Conservation (phyloP, 2,329 filamentous ascomycete genomes). For the Ophiocordyceps unilateralis region DNA sequence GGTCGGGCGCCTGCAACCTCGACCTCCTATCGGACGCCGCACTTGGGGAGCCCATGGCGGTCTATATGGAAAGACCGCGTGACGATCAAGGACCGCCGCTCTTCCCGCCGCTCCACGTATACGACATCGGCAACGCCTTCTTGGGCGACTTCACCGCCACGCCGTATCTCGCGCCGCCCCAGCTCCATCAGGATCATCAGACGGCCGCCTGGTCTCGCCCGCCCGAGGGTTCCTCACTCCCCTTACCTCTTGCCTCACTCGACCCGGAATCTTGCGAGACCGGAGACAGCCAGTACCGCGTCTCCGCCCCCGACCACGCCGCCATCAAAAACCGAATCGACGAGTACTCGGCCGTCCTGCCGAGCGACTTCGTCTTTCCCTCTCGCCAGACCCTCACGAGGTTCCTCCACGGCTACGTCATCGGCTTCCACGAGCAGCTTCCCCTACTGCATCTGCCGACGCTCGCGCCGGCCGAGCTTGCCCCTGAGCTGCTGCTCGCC, state of each 20-base stretch:
- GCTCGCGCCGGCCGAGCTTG: conserved; percentile 43
- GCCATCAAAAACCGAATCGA: conserved; percentile 40
- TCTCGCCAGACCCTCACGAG: conserved; percentile 51
- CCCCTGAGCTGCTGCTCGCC: conserved; percentile 49
- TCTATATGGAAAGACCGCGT: conserved; percentile 29
- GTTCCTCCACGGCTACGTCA: conserved; percentile 54
- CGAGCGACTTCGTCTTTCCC: conserved; percentile 47
- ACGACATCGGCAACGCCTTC: conserved; percentile 42
- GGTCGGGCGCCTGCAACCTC: conserved; percentile 35
- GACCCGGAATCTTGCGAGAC: conserved; percentile 32
- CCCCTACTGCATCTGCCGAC: conserved; percentile 52
- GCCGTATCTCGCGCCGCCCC: conserved; percentile 36
- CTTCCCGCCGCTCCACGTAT: conserved; percentile 17
- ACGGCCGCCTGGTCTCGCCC: conserved; percentile 32
- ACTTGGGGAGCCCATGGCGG: conserved; percentile 27
- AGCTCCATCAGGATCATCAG: conserved; percentile 35
- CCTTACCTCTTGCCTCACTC: conserved; percentile 35
- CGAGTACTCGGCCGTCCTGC: conserved; percentile 42
- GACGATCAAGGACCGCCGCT: conserved; percentile 26
- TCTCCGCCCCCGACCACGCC: conserved; percentile 36
- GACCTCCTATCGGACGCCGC: conserved; percentile 43
- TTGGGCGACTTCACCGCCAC: conserved; percentile 38
- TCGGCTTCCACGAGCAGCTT: conserved; percentile 42
- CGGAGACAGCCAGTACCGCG: conserved; percentile 13
- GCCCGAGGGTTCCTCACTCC: conserved; percentile 31